Base-by-base conservation (phyloP, 176 grass and related monocot genomes). In the Phoenix roebelenii region DNA sequence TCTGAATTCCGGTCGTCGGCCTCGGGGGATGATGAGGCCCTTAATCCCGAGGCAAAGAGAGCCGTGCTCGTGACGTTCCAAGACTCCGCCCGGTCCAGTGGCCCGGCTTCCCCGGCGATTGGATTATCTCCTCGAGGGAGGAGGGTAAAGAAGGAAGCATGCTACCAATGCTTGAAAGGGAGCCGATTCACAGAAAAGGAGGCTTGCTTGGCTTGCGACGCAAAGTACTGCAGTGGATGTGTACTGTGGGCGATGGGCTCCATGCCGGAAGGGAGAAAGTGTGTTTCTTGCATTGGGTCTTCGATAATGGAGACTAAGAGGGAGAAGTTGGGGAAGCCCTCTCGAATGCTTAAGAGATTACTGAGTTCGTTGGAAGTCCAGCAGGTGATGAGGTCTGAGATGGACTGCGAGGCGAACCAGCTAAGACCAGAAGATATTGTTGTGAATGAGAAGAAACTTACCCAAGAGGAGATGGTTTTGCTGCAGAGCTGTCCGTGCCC, bases 261-360 rank as follows among this genome's bases (percentile, higher is more conserved):
- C 69, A 99, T 99, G 94, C 94, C 82, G 0, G 84, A 99, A 74
- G 88, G 94, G 0, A 76, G 94, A 58, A 93, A 99, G 62, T 99
- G 88, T 50, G 32, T 85, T 5, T 22, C 26, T 7, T 99, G 94
- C 85, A 93, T 99, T 16, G 85, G 88, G 7, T 51, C 28, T 22
- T 88, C 94, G 0, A 71, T 99, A 60, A 64, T 66, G 50, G 93
- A 98, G 75, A 58, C 65, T 0, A 78, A 79, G 66, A 81, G 87
- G 59, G 77, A 66, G 9, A 79, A 61, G 15, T 64, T 98, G 1
- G 93, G 93, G 52, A 76, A 79, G n/a, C 70, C 81, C 15, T 98
- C 87, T 0, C 70, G 84, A 25, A 10, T 98, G 65, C 67, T 98
- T 62, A 83, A 83, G 16, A 83, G 74, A 50, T 65, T 98, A 56